Evolutionary conservation across 2,329 filamentous ascomycete species (phyloP), one percentile per base, ranked within the genome.

Genomic region (Fusarium sp.): DNA sequence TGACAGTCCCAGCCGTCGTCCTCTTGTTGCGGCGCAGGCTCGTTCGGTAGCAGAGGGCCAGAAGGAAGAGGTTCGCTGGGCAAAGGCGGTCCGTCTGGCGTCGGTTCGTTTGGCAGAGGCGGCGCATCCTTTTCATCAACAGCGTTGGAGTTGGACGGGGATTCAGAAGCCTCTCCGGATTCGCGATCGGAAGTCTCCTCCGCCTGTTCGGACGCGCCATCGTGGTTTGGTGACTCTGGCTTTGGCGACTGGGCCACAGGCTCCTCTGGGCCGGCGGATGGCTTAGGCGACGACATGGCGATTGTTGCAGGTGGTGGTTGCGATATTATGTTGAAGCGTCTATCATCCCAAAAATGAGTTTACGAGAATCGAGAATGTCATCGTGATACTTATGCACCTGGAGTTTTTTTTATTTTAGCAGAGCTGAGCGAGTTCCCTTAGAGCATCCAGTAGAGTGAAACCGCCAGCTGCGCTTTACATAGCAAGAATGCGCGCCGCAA

Each of bases 1-100:
- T 91, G 83, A 34, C 88, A 89, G 60, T 91, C 89, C 94, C 94
- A 97, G 60, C 94, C 94, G 71, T 90, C 88, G 62, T 89, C 86
- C 76, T 90, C 87, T 58, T 89, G 84, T 52, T 83, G 65, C 73
- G 84, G 80, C 48, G 76, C 71, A 15, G 79, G 77, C 58, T 83
- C 82, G 44, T 75, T 71, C 4, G 82, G 83, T 8, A 84, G 71
- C 1, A 81, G 81, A 5, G 82, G 82, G 14, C 69, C 75, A 40
- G 61, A 60, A 30, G 70, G 69, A 3, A 58, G 36, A 23, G 74
- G 65, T 54, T 79, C 78, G 26, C 71, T 73, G 34, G 77, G 77
- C 21, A 79, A 65, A 24, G 80, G 78, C 3, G 76, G 75, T 21
- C 75, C 71, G 47, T 60, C 67, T 11, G 70, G 64, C 6, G 57